Evolutionary conservation across 108 stramenopile genomes (phyloP).

Genomic region (Conticribra weissflogii): DNA sequence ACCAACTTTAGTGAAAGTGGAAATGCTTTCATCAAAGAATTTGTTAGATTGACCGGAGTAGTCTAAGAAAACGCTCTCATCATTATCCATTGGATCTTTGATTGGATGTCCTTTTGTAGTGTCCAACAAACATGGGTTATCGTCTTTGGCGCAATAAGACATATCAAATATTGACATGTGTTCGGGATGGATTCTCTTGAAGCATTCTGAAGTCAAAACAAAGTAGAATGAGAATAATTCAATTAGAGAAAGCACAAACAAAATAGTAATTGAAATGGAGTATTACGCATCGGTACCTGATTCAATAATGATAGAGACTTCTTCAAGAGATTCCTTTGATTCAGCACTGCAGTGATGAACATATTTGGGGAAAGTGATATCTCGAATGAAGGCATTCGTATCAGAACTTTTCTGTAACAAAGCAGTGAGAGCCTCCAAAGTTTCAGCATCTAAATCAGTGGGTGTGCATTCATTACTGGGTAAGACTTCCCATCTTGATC

Average conservation of each 20-base stretch:
- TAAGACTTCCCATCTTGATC: slow-evolving; percentile 49
- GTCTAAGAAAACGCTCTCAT: slow-evolving; percentile 13
- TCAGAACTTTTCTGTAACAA: slow-evolving; percentile 26
- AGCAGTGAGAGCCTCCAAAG: slow-evolving; percentile 26
- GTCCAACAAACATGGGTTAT: slow-evolving; percentile 43
- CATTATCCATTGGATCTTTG: slow-evolving; percentile 38
- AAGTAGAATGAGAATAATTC: slow-evolving; percentile 1
- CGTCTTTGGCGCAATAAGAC: slow-evolving; percentile 33
- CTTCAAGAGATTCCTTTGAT: slow-evolving; percentile 15
- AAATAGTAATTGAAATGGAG: no score
- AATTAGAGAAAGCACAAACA: no score
- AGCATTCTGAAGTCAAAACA: slow-evolving; percentile 25
- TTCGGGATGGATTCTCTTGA: slow-evolving; percentile 39
- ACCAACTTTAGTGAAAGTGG: slow-evolving; percentile 10
- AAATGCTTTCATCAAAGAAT: slow-evolving; percentile 30
- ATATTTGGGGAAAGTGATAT: slow-evolving; percentile 26
- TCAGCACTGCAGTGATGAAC: slow-evolving; percentile 21
- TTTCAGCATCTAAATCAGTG: slow-evolving; percentile 29
- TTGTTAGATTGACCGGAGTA: slow-evolving; percentile 32
- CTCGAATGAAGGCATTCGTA: slow-evolving; percentile 30
- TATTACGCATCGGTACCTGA: no score
- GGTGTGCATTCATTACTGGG: slow-evolving; percentile 23
- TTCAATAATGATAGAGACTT: slow-evolving; percentile 1
- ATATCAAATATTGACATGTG: slow-evolving; percentile 47
- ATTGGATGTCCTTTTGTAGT: slow-evolving; percentile 40